Evolutionary conservation across 179 eudicot genomes (phyloP).

Genomic region (Heliamphora pulchella): DNA sequence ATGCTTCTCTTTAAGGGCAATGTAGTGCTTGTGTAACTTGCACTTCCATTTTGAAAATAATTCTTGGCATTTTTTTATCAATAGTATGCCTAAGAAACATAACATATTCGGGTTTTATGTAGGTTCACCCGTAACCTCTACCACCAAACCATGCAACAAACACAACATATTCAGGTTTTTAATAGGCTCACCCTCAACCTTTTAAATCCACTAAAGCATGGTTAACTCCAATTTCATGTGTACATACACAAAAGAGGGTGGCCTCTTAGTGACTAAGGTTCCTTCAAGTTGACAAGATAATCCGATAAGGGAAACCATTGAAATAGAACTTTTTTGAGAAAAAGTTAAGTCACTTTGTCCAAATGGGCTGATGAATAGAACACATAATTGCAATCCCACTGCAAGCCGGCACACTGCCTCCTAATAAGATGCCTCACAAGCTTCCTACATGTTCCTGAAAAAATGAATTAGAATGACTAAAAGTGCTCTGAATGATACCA

Average conservation of each 20-base stretch:
- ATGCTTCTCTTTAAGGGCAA: too few relatives aligned
- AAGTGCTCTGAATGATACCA: too few relatives aligned
- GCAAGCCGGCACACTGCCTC: conserved; percentile 43
- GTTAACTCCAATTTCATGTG: conserved; percentile 45
- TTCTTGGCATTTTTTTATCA: too few relatives aligned
- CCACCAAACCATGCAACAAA: too few relatives aligned
- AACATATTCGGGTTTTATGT: too few relatives aligned
- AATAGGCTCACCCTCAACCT: too few relatives aligned
- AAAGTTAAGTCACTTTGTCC: conserved; percentile 25
- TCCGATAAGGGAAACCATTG: conserved; percentile 17
- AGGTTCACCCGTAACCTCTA: too few relatives aligned
- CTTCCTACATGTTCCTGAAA: background rate
- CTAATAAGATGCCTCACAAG: background rate
- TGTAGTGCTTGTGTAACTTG: too few relatives aligned
- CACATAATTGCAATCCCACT: conserved; percentile 43
- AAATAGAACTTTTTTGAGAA: conserved; percentile 19
- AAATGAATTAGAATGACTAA: too few relatives aligned
- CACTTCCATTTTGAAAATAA: too few relatives aligned
- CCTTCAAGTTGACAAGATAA: conserved; percentile 37
- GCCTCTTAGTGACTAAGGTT: conserved; percentile 45
- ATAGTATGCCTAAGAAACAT: too few relatives aligned
- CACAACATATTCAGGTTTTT: too few relatives aligned
- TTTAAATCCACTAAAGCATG: background rate
- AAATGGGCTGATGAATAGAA: conserved; percentile 50
- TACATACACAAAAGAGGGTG: conserved; percentile 41